Base-by-base conservation (phyloP, 1,139 yeast genomes). In the Lodderomyces parapsilosis region DNA sequence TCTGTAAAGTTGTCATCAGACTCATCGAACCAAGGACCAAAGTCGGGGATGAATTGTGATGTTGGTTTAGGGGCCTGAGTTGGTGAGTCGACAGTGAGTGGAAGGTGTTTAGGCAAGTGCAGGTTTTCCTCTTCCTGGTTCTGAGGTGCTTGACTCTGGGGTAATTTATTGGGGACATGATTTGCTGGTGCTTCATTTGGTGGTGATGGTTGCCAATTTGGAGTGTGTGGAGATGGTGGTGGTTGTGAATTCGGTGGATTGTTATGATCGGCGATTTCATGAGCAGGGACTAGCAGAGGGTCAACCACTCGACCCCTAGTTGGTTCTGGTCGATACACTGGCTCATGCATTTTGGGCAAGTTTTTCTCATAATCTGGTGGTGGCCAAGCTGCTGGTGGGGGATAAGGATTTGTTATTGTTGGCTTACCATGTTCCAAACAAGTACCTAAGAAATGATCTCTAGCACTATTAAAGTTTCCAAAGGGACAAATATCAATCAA, bases 371-470 rank as follows among this genome's bases (percentile, higher is more conserved):
- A 23, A 15, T 36, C 25, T 7, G 47, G 45, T n/a, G 51, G 49
- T 10, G 51, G 52, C 46, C 44, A 42, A 18, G 39, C 38, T 15
- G 51, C 42, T 11, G 43, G 43, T 10, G 43, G 46, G 5, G 53
- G 49, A 24, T 43, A 44, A 9, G 52, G 49, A 36, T 49, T 45
- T 6, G 52, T 47, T 11, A 48, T 25, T 14, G 50, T 31, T 5
- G 52, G 49, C 27, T 44, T 42, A 10, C 51, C 51, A 43, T 67
- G 72, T 53, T 77, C 82, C 46, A 72, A 55, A 49, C 83, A 79
- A 3, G 81, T 75, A 1, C 82, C 83, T 51, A 71, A 59, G 47
- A 59, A 78, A 54, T 79, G 83, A 51, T 78, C 82, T 57, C 82
- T 65, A 17, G 81, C 73, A 27, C 76, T 63, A 41, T 71, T 60